Evolutionary conservation across 495 filamentous ascomycete species (phyloP).

Genomic region (Xylaria acuta): DNA sequence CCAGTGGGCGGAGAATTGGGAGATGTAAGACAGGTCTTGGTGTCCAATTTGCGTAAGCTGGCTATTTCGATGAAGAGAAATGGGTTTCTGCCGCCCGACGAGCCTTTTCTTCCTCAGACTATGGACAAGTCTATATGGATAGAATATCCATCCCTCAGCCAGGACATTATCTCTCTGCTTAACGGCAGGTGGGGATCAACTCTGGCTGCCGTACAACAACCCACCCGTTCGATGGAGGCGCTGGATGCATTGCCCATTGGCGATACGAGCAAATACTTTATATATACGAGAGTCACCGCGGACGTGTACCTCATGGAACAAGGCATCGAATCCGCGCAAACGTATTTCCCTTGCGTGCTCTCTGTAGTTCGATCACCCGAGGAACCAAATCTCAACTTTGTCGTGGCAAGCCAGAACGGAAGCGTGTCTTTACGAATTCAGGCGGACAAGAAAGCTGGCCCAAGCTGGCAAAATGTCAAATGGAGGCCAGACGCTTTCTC

Average conservation of each 20-base stretch:
- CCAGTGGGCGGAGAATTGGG: conserved; percentile 49
- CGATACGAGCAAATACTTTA: conserved; percentile 72
- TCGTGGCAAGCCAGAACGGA: conserved; percentile 77
- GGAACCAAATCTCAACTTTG: conserved; percentile 69
- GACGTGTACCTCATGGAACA: conserved; percentile 73
- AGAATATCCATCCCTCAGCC: conserved; percentile 70
- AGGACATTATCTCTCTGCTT: conserved; percentile 69
- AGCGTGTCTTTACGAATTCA: conserved; percentile 77
- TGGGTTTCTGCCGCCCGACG: conserved; percentile 70
- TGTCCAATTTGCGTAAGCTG: conserved; percentile 71
- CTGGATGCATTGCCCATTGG: conserved; percentile 74
- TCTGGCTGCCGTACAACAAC: conserved; percentile 42
- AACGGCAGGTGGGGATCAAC: conserved; percentile 64
- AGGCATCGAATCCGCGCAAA: conserved; percentile 65
- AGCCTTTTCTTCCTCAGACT: conserved; percentile 67
- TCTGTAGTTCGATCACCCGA: conserved; percentile 72
- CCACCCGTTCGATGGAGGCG: conserved; percentile 52
- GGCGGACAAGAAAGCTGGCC: conserved; percentile 66
- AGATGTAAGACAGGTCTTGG: conserved; percentile 60
- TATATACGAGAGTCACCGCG: conserved; percentile 75
- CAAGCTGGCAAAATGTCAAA: conserved; percentile 78
- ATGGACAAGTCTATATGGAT: conserved; percentile 79
- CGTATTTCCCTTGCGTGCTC: conserved; percentile 72
- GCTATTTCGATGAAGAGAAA: conserved; percentile 83
- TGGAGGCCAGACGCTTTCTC: conserved; percentile 70